A percentile compares a stretch with the other conserved stretches of the same genome.
These are phyloP conservation scores for Gossypioides kirkii DNA, from an alignment of 345 rosid genomes.

Conservation along the genomic window DNA sequence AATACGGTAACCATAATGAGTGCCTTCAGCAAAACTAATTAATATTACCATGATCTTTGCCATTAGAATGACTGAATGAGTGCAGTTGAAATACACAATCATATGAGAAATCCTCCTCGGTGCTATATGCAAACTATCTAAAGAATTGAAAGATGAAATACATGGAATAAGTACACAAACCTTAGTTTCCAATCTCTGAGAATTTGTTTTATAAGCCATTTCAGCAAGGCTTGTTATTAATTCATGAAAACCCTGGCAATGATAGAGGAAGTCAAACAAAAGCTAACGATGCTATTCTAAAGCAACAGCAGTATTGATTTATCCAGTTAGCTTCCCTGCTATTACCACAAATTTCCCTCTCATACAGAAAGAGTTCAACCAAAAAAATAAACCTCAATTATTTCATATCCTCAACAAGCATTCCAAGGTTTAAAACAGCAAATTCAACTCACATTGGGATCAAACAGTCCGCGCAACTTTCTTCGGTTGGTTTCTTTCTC, in stretches of 20 bases:
- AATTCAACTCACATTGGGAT: slow-evolving; percentile 6
- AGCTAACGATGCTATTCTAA: background rate
- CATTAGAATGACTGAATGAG: background rate
- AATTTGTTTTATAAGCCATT: slow-evolving; percentile 24
- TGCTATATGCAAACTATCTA: background rate
- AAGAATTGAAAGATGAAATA: background rate
- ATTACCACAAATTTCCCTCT: background rate
- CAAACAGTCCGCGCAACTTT: background rate
- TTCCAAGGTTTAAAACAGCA: background rate
- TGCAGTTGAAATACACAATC: background rate
- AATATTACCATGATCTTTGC: background rate
- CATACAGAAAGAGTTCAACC: background rate
- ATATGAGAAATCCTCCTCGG: background rate
- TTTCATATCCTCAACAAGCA: background rate
- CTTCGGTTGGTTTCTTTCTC: background rate
- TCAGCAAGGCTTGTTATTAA: slow-evolving; percentile 49
- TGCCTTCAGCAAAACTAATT: background rate
- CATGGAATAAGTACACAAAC: slow-evolving; percentile 30
- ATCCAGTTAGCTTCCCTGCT: background rate
- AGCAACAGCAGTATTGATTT: background rate
- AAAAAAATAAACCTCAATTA: background rate
- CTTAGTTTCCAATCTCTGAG: slow-evolving; percentile 36
- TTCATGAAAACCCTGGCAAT: slow-evolving; percentile 53
- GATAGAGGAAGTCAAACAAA: background rate
- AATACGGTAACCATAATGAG: background rate